These are phyloP conservation scores for Cicer pinnatifidum DNA, from an alignment of 306 rosid species.

Conservation along the genomic window DNA sequence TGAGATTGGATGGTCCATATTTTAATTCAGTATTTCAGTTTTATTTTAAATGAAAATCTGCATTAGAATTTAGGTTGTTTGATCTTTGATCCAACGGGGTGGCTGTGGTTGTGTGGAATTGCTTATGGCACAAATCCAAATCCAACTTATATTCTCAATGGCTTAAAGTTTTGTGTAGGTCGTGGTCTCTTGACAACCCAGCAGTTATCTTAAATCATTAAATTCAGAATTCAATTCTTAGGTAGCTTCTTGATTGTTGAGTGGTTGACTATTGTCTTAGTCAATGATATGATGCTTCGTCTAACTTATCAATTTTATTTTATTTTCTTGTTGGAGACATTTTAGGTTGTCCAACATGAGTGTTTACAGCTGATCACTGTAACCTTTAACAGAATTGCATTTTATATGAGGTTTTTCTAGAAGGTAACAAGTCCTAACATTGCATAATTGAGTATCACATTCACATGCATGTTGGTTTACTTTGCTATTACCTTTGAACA, in stretches of 20 bases:
- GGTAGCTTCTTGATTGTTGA: not conserved
- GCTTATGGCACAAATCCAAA: too few relatives aligned
- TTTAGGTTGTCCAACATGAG: too few relatives aligned
- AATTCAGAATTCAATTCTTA: constrained; percentile 13
- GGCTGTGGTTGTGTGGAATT: too few relatives aligned
- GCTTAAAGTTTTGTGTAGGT: not conserved
- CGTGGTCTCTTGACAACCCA: not conserved
- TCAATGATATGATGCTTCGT: not conserved
- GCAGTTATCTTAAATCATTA: not conserved
- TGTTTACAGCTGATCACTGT: too few relatives aligned
- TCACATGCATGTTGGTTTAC: not conserved
- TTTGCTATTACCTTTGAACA: not conserved
- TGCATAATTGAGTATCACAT: constrained; percentile 11
- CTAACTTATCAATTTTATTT: too few relatives aligned
- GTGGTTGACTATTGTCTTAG: constrained; percentile 12
- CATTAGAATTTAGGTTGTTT: too few relatives aligned
- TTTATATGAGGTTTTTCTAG: not conserved
- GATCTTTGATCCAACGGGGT: too few relatives aligned
- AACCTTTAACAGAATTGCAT: too few relatives aligned
- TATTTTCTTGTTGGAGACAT: too few relatives aligned
- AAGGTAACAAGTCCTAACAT: not conserved
- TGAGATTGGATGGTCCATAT: too few relatives aligned
- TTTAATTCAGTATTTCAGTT: too few relatives aligned
- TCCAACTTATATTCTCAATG: not conserved
- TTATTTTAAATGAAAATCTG: too few relatives aligned